Conservation (phyloP, 805 yeast genomes). For the Hanseniaspora taiwanica region DNA sequence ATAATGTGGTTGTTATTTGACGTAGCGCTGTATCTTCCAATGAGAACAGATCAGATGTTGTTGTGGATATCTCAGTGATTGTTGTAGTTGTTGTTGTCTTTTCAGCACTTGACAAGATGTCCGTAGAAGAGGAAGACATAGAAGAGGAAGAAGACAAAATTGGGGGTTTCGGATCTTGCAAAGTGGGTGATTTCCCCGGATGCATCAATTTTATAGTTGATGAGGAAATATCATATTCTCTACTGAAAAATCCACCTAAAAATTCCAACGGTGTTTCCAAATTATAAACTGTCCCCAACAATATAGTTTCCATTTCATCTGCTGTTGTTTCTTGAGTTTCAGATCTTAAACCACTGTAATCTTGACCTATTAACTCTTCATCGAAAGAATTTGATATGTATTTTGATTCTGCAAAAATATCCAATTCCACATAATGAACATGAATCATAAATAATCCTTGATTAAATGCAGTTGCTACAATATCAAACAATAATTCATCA, state of each 20-base stretch:
- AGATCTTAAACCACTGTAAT: constrained; percentile 7
- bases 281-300: constrained; percentile 53
- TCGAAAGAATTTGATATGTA: constrained; percentile 22
- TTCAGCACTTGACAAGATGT: too few relatives aligned
- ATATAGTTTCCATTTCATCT: constrained; percentile 40
- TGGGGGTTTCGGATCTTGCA: too few relatives aligned
- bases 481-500: constrained; percentile 73
- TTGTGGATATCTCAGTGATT: neutral
- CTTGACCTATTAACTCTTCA: constrained; percentile 4
- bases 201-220: constrained; percentile 59
- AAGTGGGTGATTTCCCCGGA: too few relatives aligned
- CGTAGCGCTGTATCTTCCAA: neutral
- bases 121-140: neutral
- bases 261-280: constrained; percentile 67
- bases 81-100: neutral
- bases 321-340: constrained; percentile 4
- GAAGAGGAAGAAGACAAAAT: constrained; percentile 5
- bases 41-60: neutral
- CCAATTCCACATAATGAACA: constrained; percentile 57
- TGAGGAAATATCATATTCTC: constrained; percentile 42
- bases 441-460: constrained; percentile 71
- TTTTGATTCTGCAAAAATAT: constrained; percentile 68
- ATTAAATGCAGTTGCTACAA: constrained; percentile 67
- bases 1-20: too few relatives aligned
- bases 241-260: constrained; percentile 62